A percentile compares a stretch with the other conserved stretches of the same genome.
phyloP scores from a whole-genome alignment of 768 basidiomycete species.

The Candolleomyces efflorescens region DNA sequence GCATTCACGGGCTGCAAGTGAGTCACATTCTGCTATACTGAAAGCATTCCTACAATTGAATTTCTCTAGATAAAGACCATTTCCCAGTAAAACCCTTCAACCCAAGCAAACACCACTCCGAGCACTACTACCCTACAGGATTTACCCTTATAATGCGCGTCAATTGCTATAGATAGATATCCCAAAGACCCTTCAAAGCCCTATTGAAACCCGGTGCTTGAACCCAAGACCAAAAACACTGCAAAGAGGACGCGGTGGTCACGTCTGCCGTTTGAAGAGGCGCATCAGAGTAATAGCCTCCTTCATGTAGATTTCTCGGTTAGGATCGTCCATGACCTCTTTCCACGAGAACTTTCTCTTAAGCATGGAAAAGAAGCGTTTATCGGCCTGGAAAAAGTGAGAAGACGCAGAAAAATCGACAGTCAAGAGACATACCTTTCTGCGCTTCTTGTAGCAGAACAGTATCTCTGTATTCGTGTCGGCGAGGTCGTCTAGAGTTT shows the following conservation, averaged over 20 bases:
- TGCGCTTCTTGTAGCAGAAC: conserved; percentile 91
- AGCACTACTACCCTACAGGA: neutral
- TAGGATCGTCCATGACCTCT: conserved; percentile 66
- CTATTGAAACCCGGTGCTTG: neutral
- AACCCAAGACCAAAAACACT: neutral
- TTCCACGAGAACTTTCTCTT: conserved; percentile 75
- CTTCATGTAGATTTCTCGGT: conserved; percentile 50
- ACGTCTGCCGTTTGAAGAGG: conserved; percentile 28
- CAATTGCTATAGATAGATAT: neutral
- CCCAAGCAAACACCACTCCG: neutral
- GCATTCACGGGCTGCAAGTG: conserved; percentile 93
- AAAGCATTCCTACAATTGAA: neutral
- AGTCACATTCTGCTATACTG: conserved; percentile 14
- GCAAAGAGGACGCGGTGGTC: too few relatives aligned
- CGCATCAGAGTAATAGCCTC: conserved; percentile 65
- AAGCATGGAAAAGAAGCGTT: conserved; percentile 76
- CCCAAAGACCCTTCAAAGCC: neutral
- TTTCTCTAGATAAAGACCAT: conserved; percentile 7
- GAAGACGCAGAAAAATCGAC: neutral
- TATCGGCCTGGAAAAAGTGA: conserved; percentile 62
- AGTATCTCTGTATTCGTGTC: conserved; percentile 60
- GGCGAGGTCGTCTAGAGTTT: conserved; percentile 68
- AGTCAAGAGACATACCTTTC: conserved; percentile 59
- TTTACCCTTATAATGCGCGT: neutral
- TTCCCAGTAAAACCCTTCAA: conserved; percentile 1